Base-by-base conservation (phyloP, 208 protist genomes). In the Leishmania martiniquensis region DNA sequence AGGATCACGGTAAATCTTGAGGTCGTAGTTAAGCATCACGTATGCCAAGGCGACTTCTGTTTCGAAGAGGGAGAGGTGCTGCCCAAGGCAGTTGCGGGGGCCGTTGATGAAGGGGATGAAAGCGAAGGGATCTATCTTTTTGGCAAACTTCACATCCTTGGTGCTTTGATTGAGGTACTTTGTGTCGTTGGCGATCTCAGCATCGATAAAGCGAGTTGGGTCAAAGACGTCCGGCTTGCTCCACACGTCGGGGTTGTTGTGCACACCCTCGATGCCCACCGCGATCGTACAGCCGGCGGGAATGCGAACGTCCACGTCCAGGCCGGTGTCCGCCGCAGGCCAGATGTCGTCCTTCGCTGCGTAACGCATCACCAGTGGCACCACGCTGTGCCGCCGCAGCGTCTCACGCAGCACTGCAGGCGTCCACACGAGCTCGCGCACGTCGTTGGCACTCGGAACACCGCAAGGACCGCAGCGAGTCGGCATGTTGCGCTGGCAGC, bases 51-150 rank as follows among this genome's bases (percentile, higher is more conserved):
- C 89, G 1, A 97, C 90, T 77, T 96, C 87, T 45, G 91, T 94
- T 80, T 98, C 95, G 65, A 98, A 92, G 55, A 98, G 83, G 10
- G 95, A 89, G 62, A 98, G 76, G 76, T 97, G 93, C 78, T 98
- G 95, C 12, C 95, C 95, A 34, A 98, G 89, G 85, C 95, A 98
- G 77, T 98, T 97, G 81, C 94, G 93, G 2, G 95, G 95, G 4
- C 95, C 95, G 72, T 96, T 96, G 79, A 98, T 98, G 79, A 98
- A 98, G 13, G 95, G 95, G 73, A 98, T 91, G 82, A 94, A 98
- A 29, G 90, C 89, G 80, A 92, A 97, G 13, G 94, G 94, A 75
- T 97, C 92, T 75, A 96, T 93, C 60, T 76, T 79, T 78, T 93
- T 92, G 57, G 89, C 55, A 75, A 85, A 91, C 57, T 85, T 83